phyloP scores from a whole-genome alignment of 106 monocot species.

The Acorus calamus region DNA sequence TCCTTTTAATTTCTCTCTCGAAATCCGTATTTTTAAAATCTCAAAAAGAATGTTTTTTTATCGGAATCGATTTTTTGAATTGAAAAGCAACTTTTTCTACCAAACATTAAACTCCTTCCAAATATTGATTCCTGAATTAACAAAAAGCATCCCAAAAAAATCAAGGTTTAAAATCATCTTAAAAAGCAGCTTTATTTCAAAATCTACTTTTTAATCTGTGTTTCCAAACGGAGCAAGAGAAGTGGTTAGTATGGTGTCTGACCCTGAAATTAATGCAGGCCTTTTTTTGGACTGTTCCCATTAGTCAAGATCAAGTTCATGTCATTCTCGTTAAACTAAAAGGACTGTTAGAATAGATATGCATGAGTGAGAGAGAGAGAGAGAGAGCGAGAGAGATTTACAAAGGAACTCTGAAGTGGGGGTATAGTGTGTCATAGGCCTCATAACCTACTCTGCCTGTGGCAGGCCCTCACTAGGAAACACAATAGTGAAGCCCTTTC shows the following conservation, averaged over 20 bases:
- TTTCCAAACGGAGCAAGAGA: neutral
- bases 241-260: neutral
- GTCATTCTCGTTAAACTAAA: neutral
- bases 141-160: too few species aligned
- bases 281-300: neutral
- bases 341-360: too few species aligned
- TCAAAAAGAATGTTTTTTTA: too few species aligned
- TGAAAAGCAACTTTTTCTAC: too few species aligned
- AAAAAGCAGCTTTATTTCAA: too few species aligned
- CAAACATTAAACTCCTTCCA: too few species aligned
- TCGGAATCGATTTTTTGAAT: too few species aligned
- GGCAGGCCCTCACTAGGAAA: constrained; percentile 13
- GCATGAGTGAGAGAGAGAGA: constrained; percentile 1
- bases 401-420: constrained; percentile 2
- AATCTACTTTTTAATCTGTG: too few species aligned
- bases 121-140: too few species aligned
- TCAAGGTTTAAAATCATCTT: too few species aligned
- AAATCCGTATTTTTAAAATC: too few species aligned
- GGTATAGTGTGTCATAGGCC: constrained; percentile 5
- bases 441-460: neutral
- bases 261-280: neutral
- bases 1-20: too few species aligned
- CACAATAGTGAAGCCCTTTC: constrained; percentile 13
- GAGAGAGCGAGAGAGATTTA: neutral
- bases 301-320: constrained; percentile 4